Percentiles rank a stretch among this genome's conserved stretches.
Evolutionary conservation across 345 rosid species (phyloP).

Genomic region (Populus ilicifolia): DNA sequence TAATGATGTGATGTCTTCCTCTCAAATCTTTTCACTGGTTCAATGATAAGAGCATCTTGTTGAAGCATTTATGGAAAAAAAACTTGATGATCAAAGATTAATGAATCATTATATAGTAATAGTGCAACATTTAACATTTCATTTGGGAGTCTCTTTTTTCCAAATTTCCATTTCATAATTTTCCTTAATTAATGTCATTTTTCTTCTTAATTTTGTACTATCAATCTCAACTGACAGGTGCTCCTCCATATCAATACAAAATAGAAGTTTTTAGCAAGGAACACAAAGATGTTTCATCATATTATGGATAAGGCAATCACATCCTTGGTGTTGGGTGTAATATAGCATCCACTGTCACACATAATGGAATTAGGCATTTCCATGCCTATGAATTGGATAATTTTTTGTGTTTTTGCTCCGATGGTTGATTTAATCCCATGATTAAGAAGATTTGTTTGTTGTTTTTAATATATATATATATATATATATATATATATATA

Average conservation of each 20-base stretch:
- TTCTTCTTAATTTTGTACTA: slow-evolving; percentile 9
- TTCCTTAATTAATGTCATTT: slow-evolving; percentile 25
- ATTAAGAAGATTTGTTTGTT: no score
- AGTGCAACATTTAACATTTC: not conserved
- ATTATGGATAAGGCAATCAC: slow-evolving; percentile 34
- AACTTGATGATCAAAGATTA: not conserved
- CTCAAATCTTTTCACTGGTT: not conserved
- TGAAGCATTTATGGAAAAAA: not conserved
- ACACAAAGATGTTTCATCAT: slow-evolving; percentile 22
- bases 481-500: no score
- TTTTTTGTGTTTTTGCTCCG: not conserved
- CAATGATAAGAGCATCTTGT: not conserved
- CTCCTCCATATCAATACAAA: slow-evolving; percentile 14
- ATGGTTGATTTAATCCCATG: no score
- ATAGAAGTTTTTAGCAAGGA: slow-evolving; percentile 26
- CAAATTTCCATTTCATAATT: slow-evolving; percentile 32
- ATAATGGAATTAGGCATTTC: slow-evolving; percentile 17
- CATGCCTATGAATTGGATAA: not conserved
- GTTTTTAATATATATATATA: no score
- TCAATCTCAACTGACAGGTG: slow-evolving; percentile 14
- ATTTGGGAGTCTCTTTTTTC: slow-evolving; percentile 9
- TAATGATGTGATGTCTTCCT: not conserved
- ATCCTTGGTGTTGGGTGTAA: slow-evolving; percentile 13
- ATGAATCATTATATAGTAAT: not conserved
- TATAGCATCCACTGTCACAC: slow-evolving; percentile 20